A percentile compares a stretch with the other conserved stretches of the same genome.
phyloP scores from a whole-genome alignment of 1,139 yeast species.

The Arxiozyma heterogenica region DNA sequence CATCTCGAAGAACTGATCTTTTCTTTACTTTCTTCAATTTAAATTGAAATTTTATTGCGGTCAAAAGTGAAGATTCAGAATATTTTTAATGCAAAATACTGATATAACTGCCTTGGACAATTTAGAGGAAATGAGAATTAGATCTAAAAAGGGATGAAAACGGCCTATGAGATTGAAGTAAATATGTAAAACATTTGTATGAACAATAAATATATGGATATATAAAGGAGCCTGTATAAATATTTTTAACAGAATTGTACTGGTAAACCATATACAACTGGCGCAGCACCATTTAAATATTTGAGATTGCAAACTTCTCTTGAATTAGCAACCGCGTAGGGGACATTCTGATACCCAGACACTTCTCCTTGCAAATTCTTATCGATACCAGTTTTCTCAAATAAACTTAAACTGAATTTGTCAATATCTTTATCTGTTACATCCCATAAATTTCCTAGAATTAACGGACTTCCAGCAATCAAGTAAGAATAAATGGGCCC shows the following conservation, averaged over 20 bases:
- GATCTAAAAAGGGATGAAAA: not conserved
- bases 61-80: too few species aligned
- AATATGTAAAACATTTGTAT: too few species aligned
- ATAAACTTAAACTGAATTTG: conserved; percentile 51
- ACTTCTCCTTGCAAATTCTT: conserved; percentile 1
- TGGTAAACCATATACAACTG: conserved; percentile 72
- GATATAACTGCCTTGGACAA: not conserved
- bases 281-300: conserved; percentile 73
- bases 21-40: too few species aligned
- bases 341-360: conserved; percentile 8
- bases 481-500: conserved; percentile 75
- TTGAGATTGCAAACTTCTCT: conserved; percentile 56
- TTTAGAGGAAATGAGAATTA: not conserved
- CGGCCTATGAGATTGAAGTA: too few species aligned
- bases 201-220: not conserved
- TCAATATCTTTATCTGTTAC: conserved; percentile 96
- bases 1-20: not conserved
- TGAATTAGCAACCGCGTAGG: conserved; percentile 44
- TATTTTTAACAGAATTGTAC: conserved; percentile 20
- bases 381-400: conserved; percentile 53
- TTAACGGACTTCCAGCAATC: conserved; percentile 72
- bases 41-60: too few species aligned
- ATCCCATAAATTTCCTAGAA: conserved; percentile 88
- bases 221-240: not conserved
- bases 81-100: too few species aligned